Evolutionary conservation across 192 early-diverging fungal genomes (phyloP).

Genomic region (Kappamyces sp.): DNA sequence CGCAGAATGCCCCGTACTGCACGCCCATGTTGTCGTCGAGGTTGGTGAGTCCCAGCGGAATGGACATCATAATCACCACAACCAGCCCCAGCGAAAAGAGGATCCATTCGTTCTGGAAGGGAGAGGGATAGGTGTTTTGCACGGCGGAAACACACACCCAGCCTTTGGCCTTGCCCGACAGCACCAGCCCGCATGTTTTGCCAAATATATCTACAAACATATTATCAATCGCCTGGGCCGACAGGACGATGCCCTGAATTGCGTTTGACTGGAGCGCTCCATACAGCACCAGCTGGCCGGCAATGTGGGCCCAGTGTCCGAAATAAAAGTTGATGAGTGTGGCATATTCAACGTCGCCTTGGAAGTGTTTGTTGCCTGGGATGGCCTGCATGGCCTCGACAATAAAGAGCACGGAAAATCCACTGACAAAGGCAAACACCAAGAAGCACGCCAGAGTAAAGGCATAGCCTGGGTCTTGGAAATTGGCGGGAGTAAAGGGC

Average conservation of each 20-base stretch:
- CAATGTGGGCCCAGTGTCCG: slow-evolving; percentile 30
- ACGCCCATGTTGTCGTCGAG: slow-evolving; percentile 51
- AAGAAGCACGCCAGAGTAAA: slow-evolving; percentile 26
- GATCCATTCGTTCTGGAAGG: slow-evolving; percentile 39
- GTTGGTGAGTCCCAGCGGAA: slow-evolving; percentile 45
- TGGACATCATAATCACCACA: slow-evolving; percentile 31
- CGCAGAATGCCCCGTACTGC: slow-evolving; percentile 43
- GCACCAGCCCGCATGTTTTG: slow-evolving; percentile 41
- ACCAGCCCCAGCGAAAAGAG: slow-evolving; percentile 40
- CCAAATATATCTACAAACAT: slow-evolving; percentile 48
- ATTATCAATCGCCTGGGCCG: slow-evolving; percentile 47
- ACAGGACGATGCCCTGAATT: slow-evolving; percentile 43
- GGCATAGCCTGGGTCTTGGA: slow-evolving; percentile 40
- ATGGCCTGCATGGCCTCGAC: slow-evolving; percentile 58
- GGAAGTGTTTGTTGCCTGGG: slow-evolving; percentile 52
- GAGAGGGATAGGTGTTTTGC: slow-evolving; percentile 24
- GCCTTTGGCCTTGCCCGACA: slow-evolving; percentile 13
- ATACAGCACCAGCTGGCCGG: slow-evolving; percentile 45
- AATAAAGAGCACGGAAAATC: slow-evolving; percentile 45
- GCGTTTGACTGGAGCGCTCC: slow-evolving; percentile 40
- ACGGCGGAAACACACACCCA: slow-evolving; percentile 31
- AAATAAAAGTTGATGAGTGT: slow-evolving; percentile 60
- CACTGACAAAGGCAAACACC: slow-evolving; percentile 39
- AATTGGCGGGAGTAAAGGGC: slow-evolving; percentile 33
- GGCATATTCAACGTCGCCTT: slow-evolving; percentile 53